Percentiles rank a stretch among this genome's conserved stretches.
Conservation (phyloP, 2,329 filamentous ascomycete genomes). For the Lanzia echinophila region DNA sequence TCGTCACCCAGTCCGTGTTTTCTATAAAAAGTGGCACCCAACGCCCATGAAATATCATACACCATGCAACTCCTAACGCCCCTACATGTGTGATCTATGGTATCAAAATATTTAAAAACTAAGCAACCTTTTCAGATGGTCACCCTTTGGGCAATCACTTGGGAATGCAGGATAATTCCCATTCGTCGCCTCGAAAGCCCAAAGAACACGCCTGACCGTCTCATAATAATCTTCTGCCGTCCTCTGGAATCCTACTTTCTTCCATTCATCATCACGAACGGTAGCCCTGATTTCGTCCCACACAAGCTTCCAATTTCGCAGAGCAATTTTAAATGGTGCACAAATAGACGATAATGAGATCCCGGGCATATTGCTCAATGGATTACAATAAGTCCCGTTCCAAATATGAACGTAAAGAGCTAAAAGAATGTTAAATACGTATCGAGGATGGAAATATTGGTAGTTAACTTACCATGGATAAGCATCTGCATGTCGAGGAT, state of each 20-base stretch:
- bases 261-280: conserved; percentile 21
- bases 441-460: neutral
- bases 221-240: conserved; percentile 28
- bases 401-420: conserved; percentile 28
- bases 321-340: conserved; percentile 23
- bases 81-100: neutral
- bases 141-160: conserved; percentile 28
- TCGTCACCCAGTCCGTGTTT: neutral
- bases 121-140: conserved; percentile 25
- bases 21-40: neutral
- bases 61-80: neutral
- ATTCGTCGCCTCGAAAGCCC: conserved; percentile 20
- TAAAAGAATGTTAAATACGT: neutral
- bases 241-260: conserved; percentile 26
- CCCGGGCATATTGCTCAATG: conserved; percentile 16
- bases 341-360: conserved; percentile 15
- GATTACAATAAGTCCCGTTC: conserved; percentile 24
- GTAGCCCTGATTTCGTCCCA: conserved; percentile 26
- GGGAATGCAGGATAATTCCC: conserved; percentile 22
- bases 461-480: conserved; percentile 23
- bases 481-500: conserved; percentile 30
- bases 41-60: neutral
- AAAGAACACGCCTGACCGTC: conserved; percentile 19
- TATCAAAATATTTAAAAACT: conserved; percentile 13
- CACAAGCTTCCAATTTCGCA: conserved; percentile 26